These are phyloP conservation scores for Adenanthera pavonina DNA, from an alignment of 306 rosid genomes.

Conservation along the genomic window DNA sequence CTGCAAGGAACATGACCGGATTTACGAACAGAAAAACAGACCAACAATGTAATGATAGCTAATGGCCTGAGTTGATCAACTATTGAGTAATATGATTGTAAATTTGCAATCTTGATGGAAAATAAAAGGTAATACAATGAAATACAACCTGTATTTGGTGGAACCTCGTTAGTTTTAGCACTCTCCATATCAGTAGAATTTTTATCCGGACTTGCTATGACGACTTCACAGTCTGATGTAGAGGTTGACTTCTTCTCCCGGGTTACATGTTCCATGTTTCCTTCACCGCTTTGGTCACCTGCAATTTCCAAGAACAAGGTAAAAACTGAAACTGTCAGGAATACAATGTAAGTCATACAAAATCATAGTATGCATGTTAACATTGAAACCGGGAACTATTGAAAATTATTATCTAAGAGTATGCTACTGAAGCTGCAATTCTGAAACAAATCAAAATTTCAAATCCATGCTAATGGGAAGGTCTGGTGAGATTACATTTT, in stretches of 20 bases:
- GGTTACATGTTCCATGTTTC: conserved; percentile 44
- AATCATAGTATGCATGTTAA: background rate
- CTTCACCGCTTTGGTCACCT: conserved; percentile 49
- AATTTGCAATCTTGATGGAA: background rate
- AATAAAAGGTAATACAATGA: conserved; percentile 24
- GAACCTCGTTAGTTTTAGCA: conserved; percentile 43
- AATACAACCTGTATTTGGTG: conserved; percentile 61
- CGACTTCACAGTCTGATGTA: conserved; percentile 44
- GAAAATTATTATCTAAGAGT: background rate
- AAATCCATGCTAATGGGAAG: background rate
- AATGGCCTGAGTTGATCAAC: background rate
- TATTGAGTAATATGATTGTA: background rate
- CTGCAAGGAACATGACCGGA: conserved; percentile 52
- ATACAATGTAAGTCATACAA: background rate
- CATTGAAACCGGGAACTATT: conserved; percentile 12
- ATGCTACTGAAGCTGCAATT: background rate
- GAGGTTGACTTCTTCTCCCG: conserved; percentile 56
- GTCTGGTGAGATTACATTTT: conserved; percentile 12
- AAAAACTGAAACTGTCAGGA: conserved; percentile 8
- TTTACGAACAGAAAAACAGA: conserved; percentile 23
- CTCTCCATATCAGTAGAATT: conserved; percentile 46
- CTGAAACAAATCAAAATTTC: background rate
- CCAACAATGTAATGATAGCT: conserved; percentile 5
- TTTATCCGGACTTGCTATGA: conserved; percentile 46
- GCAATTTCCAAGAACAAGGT: conserved; percentile 30